Percentiles rank a stretch among this genome's conserved stretches.
Conservation (phyloP, 1,284 basidiomycete species). For the Cutaneotrichosporon dermatis region DNA sequence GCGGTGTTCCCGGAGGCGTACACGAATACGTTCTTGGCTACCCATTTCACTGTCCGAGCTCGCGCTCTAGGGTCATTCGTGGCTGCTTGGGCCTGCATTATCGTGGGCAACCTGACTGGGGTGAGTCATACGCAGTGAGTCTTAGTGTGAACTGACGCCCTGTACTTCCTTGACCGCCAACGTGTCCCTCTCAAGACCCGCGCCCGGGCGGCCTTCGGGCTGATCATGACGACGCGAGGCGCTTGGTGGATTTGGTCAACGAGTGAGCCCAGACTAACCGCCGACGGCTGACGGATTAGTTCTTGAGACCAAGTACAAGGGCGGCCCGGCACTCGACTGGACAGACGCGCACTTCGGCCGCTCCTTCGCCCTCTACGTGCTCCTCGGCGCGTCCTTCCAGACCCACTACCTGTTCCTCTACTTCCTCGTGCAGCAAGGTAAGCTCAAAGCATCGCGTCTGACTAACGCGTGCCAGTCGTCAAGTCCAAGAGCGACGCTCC, state of each 20-base stretch:
- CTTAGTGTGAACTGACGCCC: neutral
- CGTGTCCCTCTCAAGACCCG: neutral
- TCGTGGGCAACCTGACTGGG: neutral
- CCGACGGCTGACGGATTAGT: neutral
- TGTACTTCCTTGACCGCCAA: conserved; percentile 7
- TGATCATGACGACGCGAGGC: conserved; percentile 5
- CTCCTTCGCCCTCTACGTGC: conserved; percentile 14
- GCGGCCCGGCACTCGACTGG: conserved; percentile 6
- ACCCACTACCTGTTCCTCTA: conserved; percentile 10
- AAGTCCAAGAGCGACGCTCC: neutral
- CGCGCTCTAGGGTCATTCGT: conserved; percentile 28
- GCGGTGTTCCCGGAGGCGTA: conserved; percentile 18
- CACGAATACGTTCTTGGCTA: conserved; percentile 32
- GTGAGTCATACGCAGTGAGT: neutral
- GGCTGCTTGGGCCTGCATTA: neutral
- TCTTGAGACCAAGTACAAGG: conserved; percentile 5
- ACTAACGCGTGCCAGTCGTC: neutral
- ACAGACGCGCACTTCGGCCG: conserved; percentile 3
- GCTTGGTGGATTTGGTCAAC: conserved; percentile 14
- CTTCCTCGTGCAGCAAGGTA: conserved; percentile 9
- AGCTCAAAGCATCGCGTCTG: neutral
- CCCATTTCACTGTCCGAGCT: conserved; percentile 31
- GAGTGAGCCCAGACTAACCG: too few relatives aligned
- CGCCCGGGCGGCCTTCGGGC: conserved; percentile 1
- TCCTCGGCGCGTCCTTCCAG: conserved; percentile 11